These are phyloP conservation scores for Nakataea oryzae DNA, from an alignment of 2,329 filamentous ascomycete genomes.

Conservation along the genomic window DNA sequence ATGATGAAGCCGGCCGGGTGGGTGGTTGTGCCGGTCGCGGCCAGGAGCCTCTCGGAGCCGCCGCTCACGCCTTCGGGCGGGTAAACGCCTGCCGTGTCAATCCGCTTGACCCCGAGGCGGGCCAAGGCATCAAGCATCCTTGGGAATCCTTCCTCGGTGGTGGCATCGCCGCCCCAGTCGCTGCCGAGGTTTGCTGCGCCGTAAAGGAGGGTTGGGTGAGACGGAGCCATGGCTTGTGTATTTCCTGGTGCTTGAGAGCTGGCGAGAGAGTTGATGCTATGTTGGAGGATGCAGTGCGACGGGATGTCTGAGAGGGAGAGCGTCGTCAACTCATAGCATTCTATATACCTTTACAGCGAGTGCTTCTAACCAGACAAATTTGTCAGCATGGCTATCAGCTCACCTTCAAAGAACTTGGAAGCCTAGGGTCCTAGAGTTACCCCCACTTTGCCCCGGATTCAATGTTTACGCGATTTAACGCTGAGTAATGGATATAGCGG, in stretches of 20 bases:
- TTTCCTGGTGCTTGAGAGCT: neutral
- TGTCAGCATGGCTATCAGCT: too few relatives aligned
- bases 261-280: neutral
- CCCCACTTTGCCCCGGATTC: too few relatives aligned
- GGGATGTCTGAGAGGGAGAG: neutral
- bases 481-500: too few relatives aligned
- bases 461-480: too few relatives aligned
- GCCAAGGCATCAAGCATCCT: neutral
- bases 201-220: neutral
- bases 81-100: slow-evolving; percentile 14
- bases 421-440: too few relatives aligned
- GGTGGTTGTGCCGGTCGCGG: slow-evolving; percentile 8
- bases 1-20: slow-evolving; percentile 12
- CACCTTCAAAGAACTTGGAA: too few relatives aligned
- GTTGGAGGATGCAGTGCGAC: neutral
- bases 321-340: too few relatives aligned
- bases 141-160: neutral
- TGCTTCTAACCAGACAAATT: too few relatives aligned
- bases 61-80: neutral
- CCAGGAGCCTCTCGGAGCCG: slow-evolving; percentile 8
- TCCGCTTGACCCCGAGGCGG: slow-evolving; percentile 7
- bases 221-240: neutral
- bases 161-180: neutral
- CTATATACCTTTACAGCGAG: too few relatives aligned
- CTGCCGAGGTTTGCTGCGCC: neutral